Evolutionary conservation across 805 yeast species (phyloP), one percentile per base, ranked within the genome.

Genomic region (Metschnikowia peoriensis): DNA sequence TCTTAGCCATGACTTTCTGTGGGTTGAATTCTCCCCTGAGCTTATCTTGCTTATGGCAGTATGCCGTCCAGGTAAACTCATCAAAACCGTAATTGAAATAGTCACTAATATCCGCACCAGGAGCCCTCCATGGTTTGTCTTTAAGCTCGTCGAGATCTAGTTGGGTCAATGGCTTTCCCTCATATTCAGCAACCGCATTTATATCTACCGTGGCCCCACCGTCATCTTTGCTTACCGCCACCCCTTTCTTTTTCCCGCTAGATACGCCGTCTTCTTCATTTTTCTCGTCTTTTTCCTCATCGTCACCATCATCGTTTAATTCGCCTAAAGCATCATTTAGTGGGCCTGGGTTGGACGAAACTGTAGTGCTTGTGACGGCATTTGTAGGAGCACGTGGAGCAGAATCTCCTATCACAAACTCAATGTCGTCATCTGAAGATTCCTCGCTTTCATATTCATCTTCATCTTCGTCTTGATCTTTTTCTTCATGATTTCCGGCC

Each of bases 111-210:
- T 94, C 97, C 4, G 97, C 96, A 38, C 98, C 99, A 1, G 98
- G 97, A 58, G 88, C 84, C 66, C 99, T 81, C 99, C 99, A 94
- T 8, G 99, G 99, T 72, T 96, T 96, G 59, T 91, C 96, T 58
- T 89, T 90, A 46, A 92, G 72, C 49, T 85, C 86, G 54, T 87
- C 93, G 10, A 93, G 78, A 54, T 88, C 86, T 11, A 93, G 77
- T 59, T 87, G 84, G 0, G 96, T 89, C 46, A 94, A 75, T 4
- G 96, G 96, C 60, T 82, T 79, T 2, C 96, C 97, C 47, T 91
- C 87, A 54, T 78, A 79, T 55, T 80, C 83, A 1, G 90, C 96
- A 16, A 87, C 84, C 41, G 81, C 80, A 61, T 88, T 83, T n/a
- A 90, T 77, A 60, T 89, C 91, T 16, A 74, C 60, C 14, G 87